These are phyloP conservation scores for Polyplosphaeria fusca DNA, from an alignment of 495 filamentous ascomycete genomes.

Conservation along the genomic window DNA sequence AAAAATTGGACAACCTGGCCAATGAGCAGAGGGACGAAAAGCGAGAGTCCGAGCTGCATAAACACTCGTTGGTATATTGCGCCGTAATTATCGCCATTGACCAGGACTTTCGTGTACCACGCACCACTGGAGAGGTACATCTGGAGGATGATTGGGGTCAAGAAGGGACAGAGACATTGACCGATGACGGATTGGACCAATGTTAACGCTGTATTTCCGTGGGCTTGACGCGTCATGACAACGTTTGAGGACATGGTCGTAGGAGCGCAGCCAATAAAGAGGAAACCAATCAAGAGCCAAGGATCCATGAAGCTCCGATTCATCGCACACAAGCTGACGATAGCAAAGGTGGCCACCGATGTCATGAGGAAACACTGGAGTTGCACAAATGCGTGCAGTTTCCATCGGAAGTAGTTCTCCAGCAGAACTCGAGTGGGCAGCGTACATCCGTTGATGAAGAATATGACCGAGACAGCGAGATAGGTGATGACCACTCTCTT, in stretches of 20 bases:
- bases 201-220: slow-evolving; percentile 45
- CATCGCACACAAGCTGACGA: slow-evolving; percentile 42
- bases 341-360: slow-evolving; percentile 41
- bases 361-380: slow-evolving; percentile 44
- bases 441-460: slow-evolving; percentile 47
- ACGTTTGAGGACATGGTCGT: slow-evolving; percentile 46
- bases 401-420: slow-evolving; percentile 43
- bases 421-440: slow-evolving; percentile 40
- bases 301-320: slow-evolving; percentile 42
- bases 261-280: slow-evolving; percentile 42
- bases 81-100: slow-evolving; percentile 27
- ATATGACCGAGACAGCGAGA: slow-evolving; percentile 43
- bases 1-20: slow-evolving; percentile 40
- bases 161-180: slow-evolving; percentile 45
- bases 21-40: slow-evolving; percentile 44
- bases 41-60: slow-evolving; percentile 44
- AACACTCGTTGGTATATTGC: slow-evolving; percentile 43
- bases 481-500: slow-evolving; percentile 43
- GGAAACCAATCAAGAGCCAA: slow-evolving; percentile 43
- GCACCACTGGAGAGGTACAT: slow-evolving; percentile 41
- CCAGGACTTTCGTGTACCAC: slow-evolving; percentile 45
- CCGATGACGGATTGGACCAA: slow-evolving; percentile 46
- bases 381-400: slow-evolving; percentile 44
- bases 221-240: slow-evolving; percentile 45
- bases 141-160: slow-evolving; percentile 43